phyloP scores from a whole-genome alignment of 306 rosid species.

The Arachis stenosperma region DNA sequence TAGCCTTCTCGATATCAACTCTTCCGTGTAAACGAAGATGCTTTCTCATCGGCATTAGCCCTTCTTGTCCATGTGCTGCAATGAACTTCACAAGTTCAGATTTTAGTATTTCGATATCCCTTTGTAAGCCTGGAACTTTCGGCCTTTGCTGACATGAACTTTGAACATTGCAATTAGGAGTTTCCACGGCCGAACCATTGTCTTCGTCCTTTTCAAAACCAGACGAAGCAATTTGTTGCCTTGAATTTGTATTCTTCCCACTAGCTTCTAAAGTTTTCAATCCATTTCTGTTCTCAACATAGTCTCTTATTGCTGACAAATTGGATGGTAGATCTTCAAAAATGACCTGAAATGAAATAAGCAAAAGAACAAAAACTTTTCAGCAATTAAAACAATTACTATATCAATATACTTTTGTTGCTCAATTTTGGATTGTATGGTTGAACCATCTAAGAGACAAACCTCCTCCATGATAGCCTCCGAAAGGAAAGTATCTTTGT shows the following conservation, averaged over 20 bases:
- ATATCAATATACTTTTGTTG: neutral
- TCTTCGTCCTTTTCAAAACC: slow-evolving; percentile 33
- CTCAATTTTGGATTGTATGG: neutral
- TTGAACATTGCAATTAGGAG: slow-evolving; percentile 36
- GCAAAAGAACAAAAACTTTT: neutral
- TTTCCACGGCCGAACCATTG: slow-evolving; percentile 35
- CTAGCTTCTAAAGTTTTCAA: slow-evolving; percentile 39
- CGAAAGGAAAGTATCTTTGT: slow-evolving; percentile 80
- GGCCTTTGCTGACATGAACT: slow-evolving; percentile 60
- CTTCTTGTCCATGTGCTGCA: slow-evolving; percentile 82
- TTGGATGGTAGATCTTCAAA: slow-evolving; percentile 94
- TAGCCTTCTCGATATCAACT: slow-evolving; percentile 88
- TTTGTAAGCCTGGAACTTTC: slow-evolving; percentile 83
- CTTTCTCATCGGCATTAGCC: slow-evolving; percentile 95
- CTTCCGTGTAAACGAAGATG: slow-evolving; percentile 78
- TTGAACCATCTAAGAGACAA: slow-evolving; percentile 26
- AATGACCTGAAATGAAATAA: slow-evolving; percentile 61
- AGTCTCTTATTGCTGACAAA: slow-evolving; percentile 78
- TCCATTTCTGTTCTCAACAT: slow-evolving; percentile 54
- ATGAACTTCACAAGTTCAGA: slow-evolving; percentile 73
- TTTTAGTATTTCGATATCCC: slow-evolving; percentile 74
- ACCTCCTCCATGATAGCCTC: slow-evolving; percentile 93
- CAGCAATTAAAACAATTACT: neutral
- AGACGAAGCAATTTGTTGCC: slow-evolving; percentile 43
- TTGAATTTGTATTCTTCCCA: slow-evolving; percentile 38